Conservation (phyloP, 805 yeast genomes). For the Saccharomycopsis sp. region DNA sequence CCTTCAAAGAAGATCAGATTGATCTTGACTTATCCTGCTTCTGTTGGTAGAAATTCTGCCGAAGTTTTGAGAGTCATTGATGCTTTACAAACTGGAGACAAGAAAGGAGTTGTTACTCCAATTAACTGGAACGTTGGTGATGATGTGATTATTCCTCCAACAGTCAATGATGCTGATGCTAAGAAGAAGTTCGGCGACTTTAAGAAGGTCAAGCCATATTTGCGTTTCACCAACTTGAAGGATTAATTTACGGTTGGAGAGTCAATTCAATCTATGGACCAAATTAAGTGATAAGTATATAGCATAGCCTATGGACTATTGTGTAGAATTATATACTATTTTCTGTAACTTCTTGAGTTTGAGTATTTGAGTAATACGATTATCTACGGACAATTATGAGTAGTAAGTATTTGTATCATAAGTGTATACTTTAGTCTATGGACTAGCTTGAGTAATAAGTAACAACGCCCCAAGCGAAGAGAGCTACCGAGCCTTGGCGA, state of each 20-base stretch:
- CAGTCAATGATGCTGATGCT: conserved; percentile 72
- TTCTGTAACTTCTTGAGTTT: too few relatives aligned
- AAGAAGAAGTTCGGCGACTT: conserved; percentile 80
- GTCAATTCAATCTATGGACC: too few relatives aligned
- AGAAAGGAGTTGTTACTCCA: conserved; percentile 80
- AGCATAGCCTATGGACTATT: too few relatives aligned
- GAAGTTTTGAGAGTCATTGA: conserved; percentile 89
- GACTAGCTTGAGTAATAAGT: too few relatives aligned
- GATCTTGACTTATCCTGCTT: conserved; percentile 84
- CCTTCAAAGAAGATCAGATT: conserved; percentile 85
- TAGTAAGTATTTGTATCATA: too few relatives aligned
- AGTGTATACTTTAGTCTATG: too few relatives aligned
- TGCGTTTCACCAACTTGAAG: conserved; percentile 54
- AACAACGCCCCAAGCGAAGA: too few relatives aligned
- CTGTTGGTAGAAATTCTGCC: conserved; percentile 88
- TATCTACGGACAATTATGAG: too few relatives aligned
- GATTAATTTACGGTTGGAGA: not conserved
- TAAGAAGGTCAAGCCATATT: conserved; percentile 83
- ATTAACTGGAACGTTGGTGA: conserved; percentile 86
- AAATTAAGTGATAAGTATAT: not conserved
- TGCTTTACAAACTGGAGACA: conserved; percentile 80
- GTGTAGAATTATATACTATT: too few relatives aligned
- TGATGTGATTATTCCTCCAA: conserved; percentile 89
- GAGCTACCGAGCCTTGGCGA: too few relatives aligned
- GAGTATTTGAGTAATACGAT: too few relatives aligned